These are phyloP conservation scores for Ephemerocybe angulata DNA, from an alignment of 768 basidiomycete genomes.

Conservation along the genomic window DNA sequence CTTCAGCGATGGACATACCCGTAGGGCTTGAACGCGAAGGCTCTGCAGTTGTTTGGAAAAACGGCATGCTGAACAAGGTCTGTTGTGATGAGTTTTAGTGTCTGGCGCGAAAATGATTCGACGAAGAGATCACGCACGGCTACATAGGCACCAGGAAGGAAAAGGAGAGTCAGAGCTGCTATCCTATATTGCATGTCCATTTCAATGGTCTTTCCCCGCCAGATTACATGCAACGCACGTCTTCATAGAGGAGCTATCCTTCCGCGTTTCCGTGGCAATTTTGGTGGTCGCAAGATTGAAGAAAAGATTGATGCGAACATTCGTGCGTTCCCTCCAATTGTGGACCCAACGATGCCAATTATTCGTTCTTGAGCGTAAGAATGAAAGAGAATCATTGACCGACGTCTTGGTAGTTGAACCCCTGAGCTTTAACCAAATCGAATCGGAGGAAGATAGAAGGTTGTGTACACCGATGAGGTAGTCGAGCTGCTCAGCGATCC, in stretches of 20 bases:
- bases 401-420: neutral
- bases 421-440: neutral
- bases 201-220: neutral
- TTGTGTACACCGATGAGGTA: neutral
- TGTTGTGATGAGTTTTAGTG: neutral
- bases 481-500: neutral
- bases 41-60: no score
- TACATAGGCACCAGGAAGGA: conserved; percentile 2
- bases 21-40: no score
- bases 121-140: neutral
- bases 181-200: neutral
- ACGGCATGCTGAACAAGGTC: conserved; percentile 3
- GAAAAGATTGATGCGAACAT: conserved; percentile 1
- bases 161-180: conserved; percentile 1
- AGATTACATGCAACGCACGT: neutral
- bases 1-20: neutral
- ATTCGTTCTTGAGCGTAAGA: neutral
- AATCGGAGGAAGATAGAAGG: neutral
- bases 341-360: neutral
- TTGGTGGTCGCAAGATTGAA: conserved; percentile 2
- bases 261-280: neutral
- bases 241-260: conserved; percentile 3
- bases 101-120: no score
- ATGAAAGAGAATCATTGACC: neutral
- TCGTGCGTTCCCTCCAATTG: conserved; percentile 3